Conservation (phyloP, 495 filamentous ascomycete genomes). For the Staphylotrichum tortipilum region DNA sequence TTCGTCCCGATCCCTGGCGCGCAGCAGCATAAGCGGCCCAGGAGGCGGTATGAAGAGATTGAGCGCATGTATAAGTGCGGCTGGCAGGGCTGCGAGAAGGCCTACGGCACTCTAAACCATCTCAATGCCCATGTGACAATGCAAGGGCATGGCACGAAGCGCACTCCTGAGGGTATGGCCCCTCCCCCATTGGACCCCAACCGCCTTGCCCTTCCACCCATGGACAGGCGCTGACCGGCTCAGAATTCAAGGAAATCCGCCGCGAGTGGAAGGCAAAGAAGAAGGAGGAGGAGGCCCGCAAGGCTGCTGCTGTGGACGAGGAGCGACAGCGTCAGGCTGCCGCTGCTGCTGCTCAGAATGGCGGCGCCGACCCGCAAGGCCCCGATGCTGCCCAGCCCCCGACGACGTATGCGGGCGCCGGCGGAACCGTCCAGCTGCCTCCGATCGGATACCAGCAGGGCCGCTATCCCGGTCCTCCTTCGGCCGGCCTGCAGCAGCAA, state of each 20-base stretch:
- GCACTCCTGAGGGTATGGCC: constrained; percentile 95
- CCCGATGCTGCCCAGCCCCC: constrained; percentile 51
- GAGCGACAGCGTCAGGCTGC: constrained; percentile 69
- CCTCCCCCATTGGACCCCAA: too few relatives aligned
- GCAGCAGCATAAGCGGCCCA: constrained; percentile 93
- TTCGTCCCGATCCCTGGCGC: constrained; percentile 97
- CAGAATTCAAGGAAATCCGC: constrained; percentile 98
- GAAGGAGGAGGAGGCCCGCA: constrained; percentile 96
- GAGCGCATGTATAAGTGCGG: constrained; percentile 99
- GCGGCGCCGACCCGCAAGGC: constrained; percentile 39
- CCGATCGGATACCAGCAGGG: constrained; percentile 74
- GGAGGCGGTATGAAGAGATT: constrained; percentile 94
- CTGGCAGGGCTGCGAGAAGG: constrained; percentile 96
- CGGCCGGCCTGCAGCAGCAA: constrained; percentile 49
- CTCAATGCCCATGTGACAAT: constrained; percentile 96
- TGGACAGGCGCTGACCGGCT: too few relatives aligned
- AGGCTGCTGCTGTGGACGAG: constrained; percentile 58
- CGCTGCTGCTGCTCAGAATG: constrained; percentile 44
- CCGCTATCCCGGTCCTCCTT: constrained; percentile 59
- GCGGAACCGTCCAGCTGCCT: constrained; percentile 63
- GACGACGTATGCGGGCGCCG: constrained; percentile 52
- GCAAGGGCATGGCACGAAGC: constrained; percentile 88
- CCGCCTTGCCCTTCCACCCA: too few relatives aligned
- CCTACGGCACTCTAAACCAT: constrained; percentile 93
- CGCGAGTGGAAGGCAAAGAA: constrained; percentile 99